Base-by-base conservation (phyloP, 2,329 filamentous ascomycete species). In the Elsinoe necatrix region DNA sequence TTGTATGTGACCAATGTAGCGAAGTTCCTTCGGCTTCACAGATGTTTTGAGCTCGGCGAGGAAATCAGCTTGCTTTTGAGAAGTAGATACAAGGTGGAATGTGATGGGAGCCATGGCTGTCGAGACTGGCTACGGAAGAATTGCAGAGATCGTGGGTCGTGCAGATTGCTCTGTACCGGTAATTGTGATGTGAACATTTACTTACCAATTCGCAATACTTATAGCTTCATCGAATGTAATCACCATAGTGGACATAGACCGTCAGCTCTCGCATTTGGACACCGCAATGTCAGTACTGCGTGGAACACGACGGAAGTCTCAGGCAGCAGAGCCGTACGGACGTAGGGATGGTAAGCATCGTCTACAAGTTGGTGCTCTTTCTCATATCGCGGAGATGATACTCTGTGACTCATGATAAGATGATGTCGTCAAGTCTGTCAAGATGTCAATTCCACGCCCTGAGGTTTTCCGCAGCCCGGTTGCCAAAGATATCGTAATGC, bases 51-150 rank as follows among this genome's bases (percentile, higher is more conserved):
- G 12, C 20, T 27, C 41, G 1, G 51, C 31, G 12, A 58, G 11
- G 18, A 50, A 8, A 4, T 1, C 25, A 14, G 16, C n/a, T 16
- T 7, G 12, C 16, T 29, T 12, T 34, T 5, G 48, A 45, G 52
- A 60, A 41, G 37, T 20, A 20, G 16, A 2, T 20, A 31, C 4
- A 20, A 63, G 57, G 34, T 61, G 59, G 58, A 62, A 61, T n/a
- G 60, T 63, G n/a, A 59, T 52, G n/a, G 60, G 61, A 23, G 61
- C 59, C 61, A 63, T 63, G 25, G 27, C 16, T 2, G 12, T 41
- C n/a, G n/a, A n/a, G n/a, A n/a, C n/a, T n/a, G n/a, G n/a, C n/a
- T n/a, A n/a, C n/a, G n/a, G n/a, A n/a, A n/a, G n/a, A n/a, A n/a
- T n/a, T n/a, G n/a, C n/a, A n/a, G n/a, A n/a, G n/a, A n/a, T n/a